Evolutionary conservation across 805 yeast species (phyloP), one percentile per base, ranked within the genome.

Genomic region (Sugiyamaella boreocaroliniensis): DNA sequence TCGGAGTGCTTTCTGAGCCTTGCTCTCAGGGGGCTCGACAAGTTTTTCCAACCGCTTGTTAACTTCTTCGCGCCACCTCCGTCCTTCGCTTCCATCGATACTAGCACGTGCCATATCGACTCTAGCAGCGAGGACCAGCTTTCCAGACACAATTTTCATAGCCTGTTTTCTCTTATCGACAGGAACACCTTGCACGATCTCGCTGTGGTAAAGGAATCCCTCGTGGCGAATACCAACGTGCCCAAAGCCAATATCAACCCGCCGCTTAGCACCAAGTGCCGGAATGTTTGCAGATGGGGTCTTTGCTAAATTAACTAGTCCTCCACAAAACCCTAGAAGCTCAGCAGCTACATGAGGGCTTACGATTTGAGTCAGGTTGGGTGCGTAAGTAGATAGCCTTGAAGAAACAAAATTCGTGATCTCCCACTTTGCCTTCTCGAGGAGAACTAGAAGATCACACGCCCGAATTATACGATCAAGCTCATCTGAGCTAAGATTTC

Each of bases 241-340:
- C 5, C 80, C 78, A 45, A 72, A 64, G 0, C 74, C 75, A 16
- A 71, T 62, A 0, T 72, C 65, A 53, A 65, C 55, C 16, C 51
- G 59, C 42, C 68, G 66, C 49, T 76, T 68, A 43, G 75, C 76
- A 12, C 78, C 77, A 47, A 88, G 70, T 0, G 95, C 80, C 0
- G 96, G 82, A 19, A 92, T 62, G 63, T 92, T 92, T 61, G 97
- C 87, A 2, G 96, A 76, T 0, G 97, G 96, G 0, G 86, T 79
- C 29, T 68, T 70, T 2, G 89, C 80, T 9, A 92, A 69, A 6
- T 79, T 82, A 11, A 70, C 70, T 4, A 92, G 66, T 0, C 95
- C 89, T 1, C 95, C 95, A 1, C 79, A 71, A 15, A 77, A 73
- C 0, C 87, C 77, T 20, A 92, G 69, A 15, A 93, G 67, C 60